phyloP scores from a whole-genome alignment of 2,329 filamentous ascomycete species.

The Clonostachys sp. region DNA sequence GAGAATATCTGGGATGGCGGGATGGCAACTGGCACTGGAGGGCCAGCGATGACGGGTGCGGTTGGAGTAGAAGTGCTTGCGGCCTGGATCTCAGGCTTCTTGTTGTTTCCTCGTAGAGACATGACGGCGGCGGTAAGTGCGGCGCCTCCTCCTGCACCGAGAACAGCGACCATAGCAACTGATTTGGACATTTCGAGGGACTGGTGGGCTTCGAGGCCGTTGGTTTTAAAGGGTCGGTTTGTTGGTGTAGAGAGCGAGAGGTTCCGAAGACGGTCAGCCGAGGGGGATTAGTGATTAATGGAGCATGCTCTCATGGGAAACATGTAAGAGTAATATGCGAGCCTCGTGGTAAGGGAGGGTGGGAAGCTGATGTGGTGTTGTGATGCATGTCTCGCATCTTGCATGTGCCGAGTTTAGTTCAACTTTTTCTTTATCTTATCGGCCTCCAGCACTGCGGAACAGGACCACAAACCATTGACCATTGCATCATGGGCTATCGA shows the following conservation, averaged over 20 bases:
- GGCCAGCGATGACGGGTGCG: slow-evolving; percentile 16
- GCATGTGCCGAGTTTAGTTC: not conserved
- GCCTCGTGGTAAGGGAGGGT: not conserved
- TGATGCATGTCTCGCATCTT: slow-evolving; percentile 3
- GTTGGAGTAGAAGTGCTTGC: slow-evolving; percentile 18
- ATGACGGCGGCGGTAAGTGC: slow-evolving; percentile 68
- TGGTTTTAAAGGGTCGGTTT: not conserved
- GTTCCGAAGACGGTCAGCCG: not conserved
- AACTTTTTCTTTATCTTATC: too few relatives aligned
- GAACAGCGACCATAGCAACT: slow-evolving; percentile 68
- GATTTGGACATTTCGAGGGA: slow-evolving; percentile 66
- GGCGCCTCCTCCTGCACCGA: slow-evolving; percentile 72
- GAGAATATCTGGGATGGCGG: slow-evolving; percentile 56
- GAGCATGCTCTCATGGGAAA: not conserved
- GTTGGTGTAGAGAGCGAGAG: not conserved
- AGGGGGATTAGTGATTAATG: not conserved
- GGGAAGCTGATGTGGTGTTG: slow-evolving; percentile 4
- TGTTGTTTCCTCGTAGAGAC: slow-evolving; percentile 48
- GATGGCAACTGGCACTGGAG: slow-evolving; percentile 28
- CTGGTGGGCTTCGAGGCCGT: not conserved
- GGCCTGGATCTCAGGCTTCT: slow-evolving; percentile 26
- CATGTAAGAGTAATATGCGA: too few relatives aligned
- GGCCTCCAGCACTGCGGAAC: too few relatives aligned
- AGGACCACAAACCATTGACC: too few relatives aligned
- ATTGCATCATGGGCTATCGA: too few relatives aligned